Evolutionary conservation across 176 grass and related monocot species (phyloP), one percentile per base, ranked within the genome.

Genomic region (Panicum miliaceum): DNA sequence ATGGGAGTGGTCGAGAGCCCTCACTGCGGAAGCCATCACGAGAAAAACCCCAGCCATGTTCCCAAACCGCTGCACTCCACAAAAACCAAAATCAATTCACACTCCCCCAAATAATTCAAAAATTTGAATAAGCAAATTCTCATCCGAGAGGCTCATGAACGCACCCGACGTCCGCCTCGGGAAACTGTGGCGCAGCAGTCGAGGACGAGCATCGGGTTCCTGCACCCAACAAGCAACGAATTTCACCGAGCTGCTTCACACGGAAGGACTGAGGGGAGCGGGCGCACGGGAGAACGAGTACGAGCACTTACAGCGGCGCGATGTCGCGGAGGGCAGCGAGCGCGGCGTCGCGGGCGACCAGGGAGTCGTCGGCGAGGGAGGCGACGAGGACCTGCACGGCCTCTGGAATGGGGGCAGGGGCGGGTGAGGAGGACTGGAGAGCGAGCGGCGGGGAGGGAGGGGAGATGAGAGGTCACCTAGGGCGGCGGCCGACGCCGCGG

Each of bases 21-120:
- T 84, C 12, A 95, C 93, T 29, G 93, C 93, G 50, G 84, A 80
- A 71, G 96, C 91, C 96, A 95, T 98, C n/a, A 95, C 93, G 38
- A 91, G 87, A 64, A 98, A 98, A 83, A 98, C 89, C 43, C 93
- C 93, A 43, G 93, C 91, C 90, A 98, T 90, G 68, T 98, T 98
- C 79, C 89, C 89, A 40, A 98, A 98, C 65, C 91, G 87, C 93
- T 98, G 81, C 75, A 86, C 78, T 73, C 27, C 66, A 82, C 38
- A 50, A 22, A 70, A 82, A 68, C 11, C 34, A 79, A 72, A 69
- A 82, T 0, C 9, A 57, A 50, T 61, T 84, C 82, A 61, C 34
- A 29, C 38, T 53, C 15, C 7, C 12, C 9, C 19, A 77, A 66
- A 68, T 7, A 42, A 77, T 25, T 25, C 32, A 6, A 19, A n/a